These are phyloP conservation scores for Tilletia horrida DNA, from an alignment of 1,284 basidiomycete species.

Conservation along the genomic window DNA sequence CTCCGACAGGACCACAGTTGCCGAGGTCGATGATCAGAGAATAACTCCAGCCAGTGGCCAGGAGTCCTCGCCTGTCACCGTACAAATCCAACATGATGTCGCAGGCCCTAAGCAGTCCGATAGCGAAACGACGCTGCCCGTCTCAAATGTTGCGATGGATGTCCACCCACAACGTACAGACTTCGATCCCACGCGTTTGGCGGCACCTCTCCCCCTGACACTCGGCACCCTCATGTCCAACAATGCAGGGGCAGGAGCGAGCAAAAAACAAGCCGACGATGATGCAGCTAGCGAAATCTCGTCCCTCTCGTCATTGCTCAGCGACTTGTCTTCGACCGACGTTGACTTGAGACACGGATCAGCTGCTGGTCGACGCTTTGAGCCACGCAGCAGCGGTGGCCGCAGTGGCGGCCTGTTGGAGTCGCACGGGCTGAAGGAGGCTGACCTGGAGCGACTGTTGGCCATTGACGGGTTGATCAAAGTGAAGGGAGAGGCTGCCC, in stretches of 20 bases:
- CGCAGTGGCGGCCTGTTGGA: background rate
- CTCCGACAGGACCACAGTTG: background rate
- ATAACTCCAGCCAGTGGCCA: background rate
- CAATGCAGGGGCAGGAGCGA: background rate
- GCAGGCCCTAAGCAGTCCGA: background rate
- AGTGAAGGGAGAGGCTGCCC: constrained; percentile 4
- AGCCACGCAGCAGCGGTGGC: background rate
- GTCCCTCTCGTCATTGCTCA: background rate
- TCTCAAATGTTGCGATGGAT: too few relatives aligned
- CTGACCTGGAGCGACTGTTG: constrained; percentile 16
- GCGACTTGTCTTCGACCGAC: background rate
- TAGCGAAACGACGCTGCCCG: background rate
- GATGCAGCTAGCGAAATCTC: background rate
- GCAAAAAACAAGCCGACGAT: too few relatives aligned
- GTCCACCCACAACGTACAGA: too few relatives aligned
- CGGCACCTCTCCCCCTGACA: background rate
- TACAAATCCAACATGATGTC: background rate
- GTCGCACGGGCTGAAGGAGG: constrained; percentile 1
- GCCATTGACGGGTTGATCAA: constrained; percentile 17
- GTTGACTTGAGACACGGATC: background rate
- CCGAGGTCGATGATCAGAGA: background rate
- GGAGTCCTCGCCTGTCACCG: background rate
- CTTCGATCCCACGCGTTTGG: background rate
- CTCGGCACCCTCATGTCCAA: background rate
- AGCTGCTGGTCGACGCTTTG: background rate